Evolutionary conservation across 2,329 filamentous ascomycete genomes (phyloP), one percentile per base, ranked within the genome.

Genomic region (Alternaria triticina): DNA sequence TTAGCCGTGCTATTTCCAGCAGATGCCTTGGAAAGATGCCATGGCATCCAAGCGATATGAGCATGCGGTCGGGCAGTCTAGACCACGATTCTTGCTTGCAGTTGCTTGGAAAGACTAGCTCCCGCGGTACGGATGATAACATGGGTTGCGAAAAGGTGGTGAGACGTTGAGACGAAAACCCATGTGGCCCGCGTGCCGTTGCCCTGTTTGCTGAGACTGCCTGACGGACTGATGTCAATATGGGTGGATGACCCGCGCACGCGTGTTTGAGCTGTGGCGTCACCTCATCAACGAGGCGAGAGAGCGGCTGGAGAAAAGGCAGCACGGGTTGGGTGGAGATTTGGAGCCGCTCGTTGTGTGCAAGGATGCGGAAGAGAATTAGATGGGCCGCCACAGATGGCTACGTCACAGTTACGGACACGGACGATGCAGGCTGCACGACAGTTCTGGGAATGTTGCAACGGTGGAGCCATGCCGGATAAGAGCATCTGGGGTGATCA

Each of bases 371-470:
- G 49, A 56, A 55, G 43, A 54, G 36, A 22, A 54, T 44, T 43
- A 15, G n/a, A n/a, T 13, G 30, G 43, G 46, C 56, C 59, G 54
- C 54, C 54, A 57, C 54, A 57, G 22, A 65, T 40, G 47, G 43
- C 55, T 67, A 67, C 61, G 64, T 67, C 64, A 67, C 55, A 33
- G n/a, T 8, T 45, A 12, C 30, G 25, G 36, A 36, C 33, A 28
- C 36, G n/a, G 36, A 40, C n/a, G 11, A 15, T 15, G 30, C 30
- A 33, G 12, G 30, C 12, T 33, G 30, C 30, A 40, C 33, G 40
- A 43, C 40, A 13, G 13, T n/a, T 58, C 50, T 22, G 15, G 49
- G 23, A 47, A 28, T 17, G 6, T 4, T 52, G 49, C 55, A 45
- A 50, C 44, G 30, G 55, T 23, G 43, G 10, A 47, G 54, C n/a